Percentiles rank a stretch among this genome's conserved stretches.
These are phyloP conservation scores for Rhodotorula babjevae DNA, from an alignment of 768 basidiomycete genomes.

Conservation along the genomic window DNA sequence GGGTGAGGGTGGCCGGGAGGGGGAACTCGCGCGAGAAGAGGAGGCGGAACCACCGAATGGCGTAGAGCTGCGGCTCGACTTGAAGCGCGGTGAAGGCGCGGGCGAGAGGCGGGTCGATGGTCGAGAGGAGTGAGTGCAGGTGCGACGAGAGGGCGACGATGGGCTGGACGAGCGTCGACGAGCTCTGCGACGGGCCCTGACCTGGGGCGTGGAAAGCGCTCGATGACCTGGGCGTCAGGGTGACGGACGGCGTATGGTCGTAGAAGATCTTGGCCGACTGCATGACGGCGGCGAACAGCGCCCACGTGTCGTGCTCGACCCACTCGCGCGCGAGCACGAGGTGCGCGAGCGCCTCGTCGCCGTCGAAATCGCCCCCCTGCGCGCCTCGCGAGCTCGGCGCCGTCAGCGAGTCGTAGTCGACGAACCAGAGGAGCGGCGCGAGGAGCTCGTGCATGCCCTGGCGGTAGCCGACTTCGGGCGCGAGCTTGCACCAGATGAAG, in stretches of 20 bases:
- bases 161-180: constrained; percentile 52
- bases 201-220: background rate
- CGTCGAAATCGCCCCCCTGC: background rate
- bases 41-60: constrained; percentile 92
- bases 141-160: constrained; percentile 77
- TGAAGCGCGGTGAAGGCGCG: constrained; percentile 68
- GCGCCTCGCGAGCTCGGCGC: background rate
- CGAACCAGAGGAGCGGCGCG: constrained; percentile 75
- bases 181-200: background rate
- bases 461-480: constrained; percentile 82
- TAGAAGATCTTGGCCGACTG: constrained; percentile 69
- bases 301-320: constrained; percentile 70
- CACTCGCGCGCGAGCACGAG: constrained; percentile 43
- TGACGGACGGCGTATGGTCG: constrained; percentile 46
- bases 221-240: background rate
- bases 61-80: constrained; percentile 94
- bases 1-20: constrained; percentile 68
- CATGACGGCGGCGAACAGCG: constrained; percentile 77
- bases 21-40: constrained; percentile 89
- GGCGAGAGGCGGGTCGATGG: constrained; percentile 74
- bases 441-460: constrained; percentile 99
- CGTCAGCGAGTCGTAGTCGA: constrained; percentile 72
- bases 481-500: constrained; percentile 72
- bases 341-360: constrained; percentile 27
- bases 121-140: constrained; percentile 71